Evolutionary conservation across 805 yeast genomes (phyloP), one percentile per base, ranked within the genome.

Genomic region (Pichia eremophila): DNA sequence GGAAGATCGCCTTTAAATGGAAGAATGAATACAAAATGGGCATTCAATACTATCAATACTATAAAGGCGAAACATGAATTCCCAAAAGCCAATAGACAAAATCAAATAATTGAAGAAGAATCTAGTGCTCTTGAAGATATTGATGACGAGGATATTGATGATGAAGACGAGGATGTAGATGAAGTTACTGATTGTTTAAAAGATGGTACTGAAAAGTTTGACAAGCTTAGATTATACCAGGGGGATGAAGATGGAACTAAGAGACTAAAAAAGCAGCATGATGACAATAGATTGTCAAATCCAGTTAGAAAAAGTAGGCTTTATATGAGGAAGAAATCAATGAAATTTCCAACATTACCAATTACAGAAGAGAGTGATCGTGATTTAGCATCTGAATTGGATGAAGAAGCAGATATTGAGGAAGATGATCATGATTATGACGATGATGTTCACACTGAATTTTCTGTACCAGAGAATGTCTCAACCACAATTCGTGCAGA

Each of bases 81-180:
- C 60, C 61, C 54, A 63, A 76, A 8, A 61, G 77, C 77, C 32
- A 81, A 83, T 0, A 83, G 84, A 11, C 83, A 79, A 58, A 79
- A 75, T 65, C 78, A 77, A 54, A 68, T 79, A 48, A 66, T 66
- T 25, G 52, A 51, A 27, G 52, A 47, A 4, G 47, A 39, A 36
- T 36, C 22, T 2, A 36, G 22, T 18, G 39, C 19, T 8, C 14
- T 18, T 31, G 52, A 47, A 11, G 51, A 41, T 25, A 32, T 27
- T 5, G 43, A 44, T 2, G 43, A 41, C 15, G 45, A 44, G 4
- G 43, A 39, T 17, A 36, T n/a, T 18, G 43, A 18, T 1, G 46
- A 31, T n/a, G 40, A 41, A 3, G 45, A 44, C 1, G 45, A 44
- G 18, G 45, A 39, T 27, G 41, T 19, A 15, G 44, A 41, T 44